Conservation (phyloP, 2,329 filamentous ascomycete genomes). For the Cladosporium oxysporum region DNA sequence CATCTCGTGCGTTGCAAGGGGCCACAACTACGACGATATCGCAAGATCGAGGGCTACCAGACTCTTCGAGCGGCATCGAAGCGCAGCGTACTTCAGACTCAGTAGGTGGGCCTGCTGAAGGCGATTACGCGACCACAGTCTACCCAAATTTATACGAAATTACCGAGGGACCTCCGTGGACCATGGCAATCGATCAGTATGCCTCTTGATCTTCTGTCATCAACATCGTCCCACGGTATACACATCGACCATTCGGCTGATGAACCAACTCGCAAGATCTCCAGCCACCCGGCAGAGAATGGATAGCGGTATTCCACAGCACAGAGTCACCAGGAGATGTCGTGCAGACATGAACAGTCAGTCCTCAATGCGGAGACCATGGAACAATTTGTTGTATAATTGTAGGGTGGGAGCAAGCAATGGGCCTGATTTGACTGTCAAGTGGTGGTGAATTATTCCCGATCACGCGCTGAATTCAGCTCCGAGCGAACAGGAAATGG, state of each 20-base stretch:
- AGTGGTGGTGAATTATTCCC: too few relatives aligned
- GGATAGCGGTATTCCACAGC: too few relatives aligned
- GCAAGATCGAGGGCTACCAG: not conserved
- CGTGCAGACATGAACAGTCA: too few relatives aligned
- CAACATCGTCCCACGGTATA: not conserved
- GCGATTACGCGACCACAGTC: not conserved
- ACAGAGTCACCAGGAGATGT: too few relatives aligned
- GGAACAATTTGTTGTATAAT: too few relatives aligned
- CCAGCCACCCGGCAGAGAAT: too few relatives aligned
- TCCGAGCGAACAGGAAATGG: too few relatives aligned
- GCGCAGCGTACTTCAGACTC: not conserved
- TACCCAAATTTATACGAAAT: not conserved
- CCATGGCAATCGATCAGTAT: not conserved
- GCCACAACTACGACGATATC: not conserved
- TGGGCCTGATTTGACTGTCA: too few relatives aligned
- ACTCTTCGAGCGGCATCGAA: not conserved
- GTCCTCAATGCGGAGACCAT: too few relatives aligned
- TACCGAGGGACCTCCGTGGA: not conserved
- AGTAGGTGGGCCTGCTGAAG: not conserved
- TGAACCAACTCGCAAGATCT: not conserved
- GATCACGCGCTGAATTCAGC: too few relatives aligned
- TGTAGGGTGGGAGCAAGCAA: too few relatives aligned
- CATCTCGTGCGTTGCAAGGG: not conserved
- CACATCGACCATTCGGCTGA: not conserved
- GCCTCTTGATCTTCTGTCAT: not conserved